Evolutionary conservation across 225 moss, liverwort and hornwort species (phyloP).

Genomic region (Pleurozium schreberi): DNA sequence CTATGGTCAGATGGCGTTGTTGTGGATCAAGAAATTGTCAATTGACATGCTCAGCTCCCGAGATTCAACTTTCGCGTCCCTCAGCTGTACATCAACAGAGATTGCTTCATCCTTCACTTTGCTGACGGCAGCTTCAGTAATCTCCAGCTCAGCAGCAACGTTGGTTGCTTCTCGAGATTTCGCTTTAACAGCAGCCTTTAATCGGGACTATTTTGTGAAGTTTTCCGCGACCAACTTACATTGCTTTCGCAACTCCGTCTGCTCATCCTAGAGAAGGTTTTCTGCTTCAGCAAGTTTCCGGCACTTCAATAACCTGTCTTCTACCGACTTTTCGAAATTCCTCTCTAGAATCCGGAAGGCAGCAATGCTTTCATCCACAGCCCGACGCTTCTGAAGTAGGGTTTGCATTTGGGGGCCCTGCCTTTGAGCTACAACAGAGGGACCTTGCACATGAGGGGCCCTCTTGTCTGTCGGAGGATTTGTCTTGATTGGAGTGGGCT

Average conservation of each 20-base stretch:
- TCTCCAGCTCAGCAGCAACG: neutral
- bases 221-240: neutral
- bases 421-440: no score
- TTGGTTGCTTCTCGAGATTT: neutral
- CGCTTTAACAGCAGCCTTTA: neutral
- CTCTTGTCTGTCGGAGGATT: no score
- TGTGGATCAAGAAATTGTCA: no score
- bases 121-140: no score
- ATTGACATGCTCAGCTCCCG: accelerated
- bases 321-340: accelerated
- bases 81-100: accelerated
- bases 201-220: accelerated
- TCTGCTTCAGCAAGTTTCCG: neutral
- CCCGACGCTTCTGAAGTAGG: accelerated
- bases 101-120: no score
- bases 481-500: no score
- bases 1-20: no score
- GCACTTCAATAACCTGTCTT: neutral
- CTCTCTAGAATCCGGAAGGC: accelerated
- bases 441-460: no score
- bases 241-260: neutral
- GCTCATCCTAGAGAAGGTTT: neutral
- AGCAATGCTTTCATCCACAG: neutral
- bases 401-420: neutral
- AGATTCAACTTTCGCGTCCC: no score